phyloP scores from a whole-genome alignment of 78 protist genomes.

The Dictyostelium capitatum region DNA sequence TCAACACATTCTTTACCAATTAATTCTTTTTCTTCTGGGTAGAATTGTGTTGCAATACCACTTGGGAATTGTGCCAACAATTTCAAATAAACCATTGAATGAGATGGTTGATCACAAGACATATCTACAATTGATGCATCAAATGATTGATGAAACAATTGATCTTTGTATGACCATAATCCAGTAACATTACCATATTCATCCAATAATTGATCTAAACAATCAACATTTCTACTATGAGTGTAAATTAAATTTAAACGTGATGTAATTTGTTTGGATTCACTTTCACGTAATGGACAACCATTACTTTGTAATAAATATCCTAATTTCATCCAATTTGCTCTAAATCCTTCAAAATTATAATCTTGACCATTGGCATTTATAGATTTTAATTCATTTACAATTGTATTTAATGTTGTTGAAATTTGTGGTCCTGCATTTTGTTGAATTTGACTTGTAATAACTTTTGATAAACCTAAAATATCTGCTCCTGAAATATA shows the following conservation, averaged over 20 bases:
- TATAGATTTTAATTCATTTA: slow-evolving; percentile 20
- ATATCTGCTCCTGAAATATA: slow-evolving; percentile 77
- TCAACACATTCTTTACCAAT: slow-evolving; percentile 76
- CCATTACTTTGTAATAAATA: slow-evolving; percentile 41
- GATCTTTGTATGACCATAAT: slow-evolving; percentile 72
- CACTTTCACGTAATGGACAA: slow-evolving; percentile 48
- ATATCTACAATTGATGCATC: slow-evolving; percentile 19
- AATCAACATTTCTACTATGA: slow-evolving; percentile 74
- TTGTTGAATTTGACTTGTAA: slow-evolving; percentile 47
- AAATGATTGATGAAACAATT: slow-evolving; percentile 31
- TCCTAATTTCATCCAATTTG: slow-evolving; percentile 75
- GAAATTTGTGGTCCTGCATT: slow-evolving; percentile 22
- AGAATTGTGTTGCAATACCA: slow-evolving; percentile 27
- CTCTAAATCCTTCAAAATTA: slow-evolving; percentile 47
- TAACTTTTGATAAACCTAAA: slow-evolving; percentile 57
- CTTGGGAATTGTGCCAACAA: slow-evolving; percentile 70
- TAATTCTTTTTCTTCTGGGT: slow-evolving; percentile 76
- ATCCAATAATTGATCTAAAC: slow-evolving; percentile 68
- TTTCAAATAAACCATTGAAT: slow-evolving; percentile 55
- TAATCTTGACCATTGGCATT: slow-evolving; percentile 20
- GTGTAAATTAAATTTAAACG: slow-evolving; percentile 66
- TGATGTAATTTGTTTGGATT: slow-evolving; percentile 22
- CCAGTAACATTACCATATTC: slow-evolving; percentile 53
- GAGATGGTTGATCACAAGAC: slow-evolving; percentile 67
- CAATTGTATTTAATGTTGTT: slow-evolving; percentile 22